Conservation (phyloP, 345 rosid genomes). For the Sonneratia caseolaris region DNA sequence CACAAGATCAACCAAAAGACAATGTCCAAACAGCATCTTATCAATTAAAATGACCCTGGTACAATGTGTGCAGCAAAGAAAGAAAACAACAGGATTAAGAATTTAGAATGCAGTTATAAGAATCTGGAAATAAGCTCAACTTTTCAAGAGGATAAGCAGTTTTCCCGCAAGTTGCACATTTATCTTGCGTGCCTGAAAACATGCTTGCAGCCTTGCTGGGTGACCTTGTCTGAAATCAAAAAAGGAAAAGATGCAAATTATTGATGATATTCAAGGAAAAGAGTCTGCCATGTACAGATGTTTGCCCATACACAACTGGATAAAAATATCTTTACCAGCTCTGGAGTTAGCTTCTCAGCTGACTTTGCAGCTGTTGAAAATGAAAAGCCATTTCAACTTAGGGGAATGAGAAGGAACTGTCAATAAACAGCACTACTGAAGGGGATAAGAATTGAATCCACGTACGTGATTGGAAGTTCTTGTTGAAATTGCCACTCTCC, state of each 20-base stretch:
- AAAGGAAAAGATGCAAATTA: constrained; percentile 18
- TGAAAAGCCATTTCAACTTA: constrained; percentile 11
- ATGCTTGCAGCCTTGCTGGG: constrained; percentile 90
- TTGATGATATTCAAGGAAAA: constrained; percentile 4
- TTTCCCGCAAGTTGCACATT: constrained; percentile 93
- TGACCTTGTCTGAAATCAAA: constrained; percentile 65
- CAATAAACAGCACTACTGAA: not conserved
- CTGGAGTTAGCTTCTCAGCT: constrained; percentile 79
- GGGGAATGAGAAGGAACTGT: not conserved
- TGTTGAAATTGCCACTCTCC: constrained; percentile 84
- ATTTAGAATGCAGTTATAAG: not conserved
- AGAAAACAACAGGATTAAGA: not conserved
- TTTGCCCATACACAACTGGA: not conserved
- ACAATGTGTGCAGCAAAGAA: not conserved
- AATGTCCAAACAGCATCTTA: not conserved
- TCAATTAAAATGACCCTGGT: not conserved
- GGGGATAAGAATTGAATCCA: not conserved
- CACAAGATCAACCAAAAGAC: not conserved
- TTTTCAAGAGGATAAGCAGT: constrained; percentile 97
- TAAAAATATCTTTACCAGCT: constrained; percentile 44
- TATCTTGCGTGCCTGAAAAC: constrained; percentile 97
- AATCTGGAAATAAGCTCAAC: constrained; percentile 29
- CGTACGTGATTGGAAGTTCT: constrained; percentile 92
- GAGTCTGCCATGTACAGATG: not conserved
- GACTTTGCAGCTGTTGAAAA: constrained; percentile 72